Conservation (phyloP, 2,329 filamentous ascomycete species). For the Periconia digitata region DNA sequence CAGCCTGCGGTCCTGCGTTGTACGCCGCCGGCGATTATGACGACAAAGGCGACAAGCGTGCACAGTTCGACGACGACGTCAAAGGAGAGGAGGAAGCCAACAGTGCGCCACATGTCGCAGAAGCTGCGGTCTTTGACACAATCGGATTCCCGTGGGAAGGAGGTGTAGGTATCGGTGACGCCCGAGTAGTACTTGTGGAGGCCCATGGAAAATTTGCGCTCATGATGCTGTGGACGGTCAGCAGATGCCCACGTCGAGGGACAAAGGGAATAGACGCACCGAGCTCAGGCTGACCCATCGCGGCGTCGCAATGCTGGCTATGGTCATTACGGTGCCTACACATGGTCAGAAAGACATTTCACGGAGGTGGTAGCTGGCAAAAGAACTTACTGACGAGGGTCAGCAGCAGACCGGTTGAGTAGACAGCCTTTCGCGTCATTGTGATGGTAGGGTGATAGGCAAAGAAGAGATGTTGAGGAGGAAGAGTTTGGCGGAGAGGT, state of each 20-base stretch:
- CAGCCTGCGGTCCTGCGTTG: slow-evolving; percentile 80
- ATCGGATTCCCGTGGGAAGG: slow-evolving; percentile 68
- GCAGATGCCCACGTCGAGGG: neutral
- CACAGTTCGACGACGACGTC: slow-evolving; percentile 80
- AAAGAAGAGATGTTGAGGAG: neutral
- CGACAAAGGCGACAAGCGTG: slow-evolving; percentile 74
- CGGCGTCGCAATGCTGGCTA: slow-evolving; percentile 68
- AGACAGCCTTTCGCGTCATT: slow-evolving; percentile 54
- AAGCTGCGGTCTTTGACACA: slow-evolving; percentile 72
- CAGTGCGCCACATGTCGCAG: slow-evolving; percentile 87
- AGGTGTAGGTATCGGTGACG: slow-evolving; percentile 62
- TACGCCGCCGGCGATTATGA: slow-evolving; percentile 77
- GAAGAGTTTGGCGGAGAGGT: neutral
- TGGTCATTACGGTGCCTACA: slow-evolving; percentile 69
- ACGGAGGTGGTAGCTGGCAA: neutral
- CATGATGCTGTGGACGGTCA: slow-evolving; percentile 30
- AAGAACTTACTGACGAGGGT: slow-evolving; percentile 45
- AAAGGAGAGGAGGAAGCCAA: slow-evolving; percentile 86
- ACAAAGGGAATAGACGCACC: slow-evolving; percentile 19
- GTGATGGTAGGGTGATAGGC: slow-evolving; percentile 6
- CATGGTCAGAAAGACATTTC: slow-evolving; percentile 14
- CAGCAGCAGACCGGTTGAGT: slow-evolving; percentile 51
- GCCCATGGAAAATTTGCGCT: slow-evolving; percentile 60
- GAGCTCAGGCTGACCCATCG: slow-evolving; percentile 69
- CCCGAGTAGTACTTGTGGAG: slow-evolving; percentile 80